phyloP scores from a whole-genome alignment of 208 protist species.

The Acanthamoeba lenticulata region DNA sequence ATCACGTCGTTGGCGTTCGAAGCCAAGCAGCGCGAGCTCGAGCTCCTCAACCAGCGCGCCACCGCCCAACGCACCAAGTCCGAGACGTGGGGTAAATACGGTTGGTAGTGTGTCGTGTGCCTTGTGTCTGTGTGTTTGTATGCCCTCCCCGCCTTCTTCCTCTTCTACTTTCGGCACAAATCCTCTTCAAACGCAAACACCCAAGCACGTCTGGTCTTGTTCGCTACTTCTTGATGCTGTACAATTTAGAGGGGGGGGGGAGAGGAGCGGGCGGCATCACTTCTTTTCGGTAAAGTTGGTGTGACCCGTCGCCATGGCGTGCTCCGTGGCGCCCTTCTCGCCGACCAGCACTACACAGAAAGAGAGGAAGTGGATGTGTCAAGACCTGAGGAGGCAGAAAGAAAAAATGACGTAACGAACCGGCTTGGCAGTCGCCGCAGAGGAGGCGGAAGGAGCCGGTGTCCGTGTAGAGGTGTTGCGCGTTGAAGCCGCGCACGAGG shows the following conservation, averaged over 20 bases:
- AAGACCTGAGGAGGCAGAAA: neutral
- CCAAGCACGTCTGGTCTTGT: too few relatives aligned
- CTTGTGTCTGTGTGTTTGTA: too few relatives aligned
- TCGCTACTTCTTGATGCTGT: too few relatives aligned
- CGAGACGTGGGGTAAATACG: constrained; percentile 13
- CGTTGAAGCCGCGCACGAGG: neutral
- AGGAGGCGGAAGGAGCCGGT: neutral
- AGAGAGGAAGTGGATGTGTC: neutral
- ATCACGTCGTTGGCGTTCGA: neutral
- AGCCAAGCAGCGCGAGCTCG: neutral
- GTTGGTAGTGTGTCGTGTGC: too few relatives aligned
- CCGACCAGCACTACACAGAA: constrained; percentile 9
- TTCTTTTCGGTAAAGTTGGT: constrained; percentile 64
- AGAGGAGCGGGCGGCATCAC: too few relatives aligned
- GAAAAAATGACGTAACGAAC: neutral
- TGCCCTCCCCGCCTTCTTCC: too few relatives aligned
- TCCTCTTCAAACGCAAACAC: too few relatives aligned
- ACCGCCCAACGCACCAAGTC: neutral
- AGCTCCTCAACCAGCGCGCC: neutral
- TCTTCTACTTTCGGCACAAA: too few relatives aligned
- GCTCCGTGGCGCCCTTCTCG: constrained; percentile 47
- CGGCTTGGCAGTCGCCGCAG: neutral
- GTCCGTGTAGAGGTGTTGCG: constrained; percentile 65
- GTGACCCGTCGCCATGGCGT: constrained; percentile 69
- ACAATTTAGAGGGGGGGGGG: too few relatives aligned